Evolutionary conservation across 306 rosid species (phyloP), one percentile per base, ranked within the genome.

Genomic region (Prunus kanzakura): DNA sequence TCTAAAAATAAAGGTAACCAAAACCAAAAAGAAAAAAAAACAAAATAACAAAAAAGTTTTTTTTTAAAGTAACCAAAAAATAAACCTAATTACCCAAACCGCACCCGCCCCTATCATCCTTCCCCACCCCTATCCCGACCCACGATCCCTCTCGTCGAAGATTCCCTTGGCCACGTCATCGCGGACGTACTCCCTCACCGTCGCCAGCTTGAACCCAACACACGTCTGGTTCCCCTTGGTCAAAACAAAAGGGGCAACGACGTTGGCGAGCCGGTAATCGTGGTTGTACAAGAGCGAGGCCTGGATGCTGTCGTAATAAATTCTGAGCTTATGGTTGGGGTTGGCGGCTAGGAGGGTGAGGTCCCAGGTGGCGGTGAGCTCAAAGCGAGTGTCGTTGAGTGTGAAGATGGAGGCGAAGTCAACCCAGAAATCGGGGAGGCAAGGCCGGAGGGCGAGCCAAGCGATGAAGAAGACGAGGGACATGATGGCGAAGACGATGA

Each of bases 281-380:
- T 23, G 25, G 27, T 25, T 25, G 27, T 25, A 25, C 27, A 25
- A 25, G 27, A 25, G 27, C 27, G 27, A 25, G 27, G 27, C 27
- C 27, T 32, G 7, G 30, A 85, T 45, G 6, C 15, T n/a, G 70
- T 79, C 60, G 78, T 79, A 76, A 43, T 45, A 20, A 43, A 79
- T 35, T 1, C 6, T 23, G 20, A 79, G 35, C 45, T 63, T 68
- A 43, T 23, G 79, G 78, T 79, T 80, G 27, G 11, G 75, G 76
- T 77, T 76, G 27, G 65, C 38, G 14, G 63, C 55, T 19, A 76
- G 47, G 46, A 82, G 30, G 25, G 67, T 73, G 51, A 85, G 12
- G 77, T 76, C 74, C 80, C 78, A 79, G 1, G 30, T 27, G 57
- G 83, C 83, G 9, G 73, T 58, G 43, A 84, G 30, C 16, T 29